phyloP scores from a whole-genome alignment of 192 early-diverging fungal species.

The Coemansia sp. region DNA sequence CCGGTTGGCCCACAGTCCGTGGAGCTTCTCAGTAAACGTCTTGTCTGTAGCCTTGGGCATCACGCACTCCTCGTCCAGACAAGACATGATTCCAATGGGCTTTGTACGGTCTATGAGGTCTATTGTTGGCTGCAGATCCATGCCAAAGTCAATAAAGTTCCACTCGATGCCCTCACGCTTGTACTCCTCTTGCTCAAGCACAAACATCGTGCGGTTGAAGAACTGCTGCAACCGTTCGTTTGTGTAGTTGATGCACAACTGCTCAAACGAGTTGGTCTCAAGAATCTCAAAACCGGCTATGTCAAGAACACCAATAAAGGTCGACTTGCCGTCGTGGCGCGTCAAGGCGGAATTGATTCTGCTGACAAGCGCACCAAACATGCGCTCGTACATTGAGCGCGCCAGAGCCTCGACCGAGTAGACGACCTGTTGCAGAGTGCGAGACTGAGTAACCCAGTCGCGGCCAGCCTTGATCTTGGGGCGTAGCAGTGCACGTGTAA shows the following conservation, averaged over 20 bases:
- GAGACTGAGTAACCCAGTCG: conserved; percentile 93
- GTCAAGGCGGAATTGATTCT: conserved; percentile 77
- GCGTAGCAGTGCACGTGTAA: conserved; percentile 81
- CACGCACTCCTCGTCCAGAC: conserved; percentile 98
- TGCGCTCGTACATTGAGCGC: conserved; percentile 90
- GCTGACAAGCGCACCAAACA: conserved; percentile 89
- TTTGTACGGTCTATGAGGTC: conserved; percentile 97
- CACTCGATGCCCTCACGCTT: conserved; percentile 94
- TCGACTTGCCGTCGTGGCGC: conserved; percentile 67
- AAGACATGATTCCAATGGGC: conserved; percentile 95
- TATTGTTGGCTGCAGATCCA: conserved; percentile 97
- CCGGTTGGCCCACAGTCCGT: conserved; percentile 84
- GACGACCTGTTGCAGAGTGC: conserved; percentile 81
- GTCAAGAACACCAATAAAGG: conserved; percentile 96
- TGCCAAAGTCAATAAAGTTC: conserved; percentile 97
- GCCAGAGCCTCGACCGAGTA: conserved; percentile 91
- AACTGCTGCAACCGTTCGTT: conserved; percentile 99
- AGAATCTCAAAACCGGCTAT: conserved; percentile 99
- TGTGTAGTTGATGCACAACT: conserved; percentile 99
- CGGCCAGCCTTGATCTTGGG: conserved; percentile 93
- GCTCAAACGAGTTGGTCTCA: conserved; percentile 96
- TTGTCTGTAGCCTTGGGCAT: conserved; percentile 94
- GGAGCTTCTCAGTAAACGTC: conserved; percentile 91
- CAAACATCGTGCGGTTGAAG: conserved; percentile 99
- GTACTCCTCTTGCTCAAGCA: conserved; percentile 98